phyloP scores from a whole-genome alignment of 306 rosid genomes.

The Cicer yamashitae region DNA sequence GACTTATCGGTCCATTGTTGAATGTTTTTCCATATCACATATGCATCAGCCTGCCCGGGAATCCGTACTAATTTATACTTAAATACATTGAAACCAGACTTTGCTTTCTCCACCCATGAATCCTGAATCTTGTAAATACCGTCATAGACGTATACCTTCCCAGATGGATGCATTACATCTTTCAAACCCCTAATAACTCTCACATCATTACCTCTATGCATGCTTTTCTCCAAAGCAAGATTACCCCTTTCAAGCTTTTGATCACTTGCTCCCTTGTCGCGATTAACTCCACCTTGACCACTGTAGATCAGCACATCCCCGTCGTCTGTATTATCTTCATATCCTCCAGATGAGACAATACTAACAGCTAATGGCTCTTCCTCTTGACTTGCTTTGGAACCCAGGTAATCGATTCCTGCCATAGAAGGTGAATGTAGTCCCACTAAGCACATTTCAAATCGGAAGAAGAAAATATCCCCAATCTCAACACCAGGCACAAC shows the following conservation, averaged over 20 bases:
- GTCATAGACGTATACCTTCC: conserved; percentile 88
- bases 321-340: conserved; percentile 78
- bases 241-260: conserved; percentile 99
- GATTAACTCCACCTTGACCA: conserved; percentile 85
- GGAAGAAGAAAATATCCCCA: conserved; percentile 89
- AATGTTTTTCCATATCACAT: conserved; percentile 70
- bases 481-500: conserved; percentile 81
- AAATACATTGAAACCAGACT: conserved; percentile 78
- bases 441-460: conserved; percentile 83
- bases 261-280: conserved; percentile 73
- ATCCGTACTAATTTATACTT: conserved; percentile 71
- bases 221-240: conserved; percentile 87
- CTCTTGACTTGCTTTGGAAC: conserved; percentile 62
- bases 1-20: conserved; percentile 75
- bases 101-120: conserved; percentile 86
- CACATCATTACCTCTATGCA: conserved; percentile 76
- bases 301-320: conserved; percentile 81
- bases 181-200: conserved; percentile 83
- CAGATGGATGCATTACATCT: conserved; percentile 63
- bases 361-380: conserved; percentile 93
- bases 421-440: conserved; percentile 89
- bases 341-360: conserved; percentile 93
- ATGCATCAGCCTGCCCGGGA: conserved; percentile 79
- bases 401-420: conserved; percentile 93
- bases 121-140: conserved; percentile 86